These are phyloP conservation scores for Fusarium avenaceum DNA, from an alignment of 2,329 filamentous ascomycete genomes.

Conservation along the genomic window DNA sequence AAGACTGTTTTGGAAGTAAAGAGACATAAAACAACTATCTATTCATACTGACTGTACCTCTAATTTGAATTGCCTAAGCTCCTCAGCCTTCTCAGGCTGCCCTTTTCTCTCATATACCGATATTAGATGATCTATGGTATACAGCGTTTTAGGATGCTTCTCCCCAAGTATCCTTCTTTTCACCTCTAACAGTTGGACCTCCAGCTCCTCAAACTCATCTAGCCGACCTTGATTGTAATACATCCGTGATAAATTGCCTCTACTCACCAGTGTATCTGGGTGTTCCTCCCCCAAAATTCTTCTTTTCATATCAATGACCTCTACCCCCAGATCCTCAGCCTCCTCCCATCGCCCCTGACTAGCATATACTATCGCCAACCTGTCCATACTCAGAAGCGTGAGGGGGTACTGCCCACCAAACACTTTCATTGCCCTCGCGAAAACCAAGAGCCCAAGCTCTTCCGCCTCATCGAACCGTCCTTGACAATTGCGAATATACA, in stretches of 20 bases:
- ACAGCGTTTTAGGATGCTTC: no score
- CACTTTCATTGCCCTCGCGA: accelerated
- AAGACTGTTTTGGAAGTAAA: no score
- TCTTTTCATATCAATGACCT: accelerated
- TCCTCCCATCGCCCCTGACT: accelerated
- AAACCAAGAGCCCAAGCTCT: accelerated
- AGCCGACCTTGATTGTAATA: no score
- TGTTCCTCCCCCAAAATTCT: accelerated
- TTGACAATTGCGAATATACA: accelerated
- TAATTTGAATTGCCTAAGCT: not conserved
- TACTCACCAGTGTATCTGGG: accelerated
- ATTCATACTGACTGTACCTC: no score
- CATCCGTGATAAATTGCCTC: no score
- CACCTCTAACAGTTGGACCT: no score
- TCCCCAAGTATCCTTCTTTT: no score
- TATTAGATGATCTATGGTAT: accelerated
- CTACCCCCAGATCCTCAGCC: accelerated
- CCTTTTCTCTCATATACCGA: accelerated
- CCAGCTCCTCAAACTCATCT: no score
- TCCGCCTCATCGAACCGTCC: accelerated
- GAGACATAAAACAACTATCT: no score
- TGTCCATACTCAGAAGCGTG: accelerated
- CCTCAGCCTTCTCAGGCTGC: not conserved
- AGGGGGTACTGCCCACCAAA: accelerated
- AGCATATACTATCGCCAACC: accelerated